Base-by-base conservation (phyloP, 768 basidiomycete genomes). In the Pulveroboletus frians region DNA sequence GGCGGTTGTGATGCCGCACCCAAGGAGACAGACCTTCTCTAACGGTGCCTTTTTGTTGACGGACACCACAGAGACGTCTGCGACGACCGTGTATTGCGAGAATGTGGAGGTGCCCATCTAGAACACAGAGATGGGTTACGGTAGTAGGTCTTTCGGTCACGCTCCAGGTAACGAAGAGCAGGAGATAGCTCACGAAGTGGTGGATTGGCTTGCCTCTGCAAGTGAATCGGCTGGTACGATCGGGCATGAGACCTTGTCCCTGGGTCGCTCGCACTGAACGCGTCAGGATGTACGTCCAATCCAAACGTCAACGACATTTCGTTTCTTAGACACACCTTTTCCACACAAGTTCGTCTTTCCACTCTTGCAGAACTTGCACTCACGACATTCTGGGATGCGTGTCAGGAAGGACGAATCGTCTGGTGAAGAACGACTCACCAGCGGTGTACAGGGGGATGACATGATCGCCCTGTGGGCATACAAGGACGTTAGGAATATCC, bases 71-170 rank as follows among this genome's bases (percentile, higher is more conserved):
- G 94, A 98, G 39, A 93, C 93, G 56, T 99, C 93, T 39, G 92
- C 89, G 3, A 99, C 92, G 51, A 99, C 96, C 8, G 96, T 96
- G 75, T 98, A 99, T 67, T 98, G 94, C n/a, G 95, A 96, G 75
- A 99, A 99, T 3, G 96, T 95, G 29, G 95, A 98, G 23, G 88
- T 92, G 37, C 96, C 96, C 96, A 98, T 99, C 93, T 96, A 49
- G 31, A 27, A 38, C 34, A 38, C n/a, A 40, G 14, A 32, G 9
- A 35, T 48, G 40, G 51, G 35, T 39, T 32, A 13, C 29, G 9
- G 6, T 42, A 11, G 14, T 10, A 3, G 4, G 29, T 18, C 15
- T 11, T 2, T 48, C 18, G 6, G 20, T 8, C 9, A 14, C 38
- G 37, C 36, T 40, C 36, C 5, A 31, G 11, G 21, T n/a, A 18